Evolutionary conservation across 768 basidiomycete genomes (phyloP), one percentile per base, ranked within the genome.

Genomic region (Candolleomyces aberdarensis): DNA sequence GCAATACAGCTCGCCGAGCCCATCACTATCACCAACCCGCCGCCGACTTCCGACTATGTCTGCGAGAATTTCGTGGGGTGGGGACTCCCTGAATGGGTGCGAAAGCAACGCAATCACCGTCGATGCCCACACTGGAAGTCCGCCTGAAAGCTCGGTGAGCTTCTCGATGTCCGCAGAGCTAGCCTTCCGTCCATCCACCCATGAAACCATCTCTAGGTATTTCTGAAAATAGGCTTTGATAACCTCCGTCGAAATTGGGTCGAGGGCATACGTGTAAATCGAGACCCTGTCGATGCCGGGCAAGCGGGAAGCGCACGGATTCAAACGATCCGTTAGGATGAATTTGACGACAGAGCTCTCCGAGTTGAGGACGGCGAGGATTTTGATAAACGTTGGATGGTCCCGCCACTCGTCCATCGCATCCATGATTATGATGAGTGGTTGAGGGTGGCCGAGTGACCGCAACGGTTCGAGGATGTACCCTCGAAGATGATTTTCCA

Each of bases 331-430:
- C 6, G 36, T 36, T 36, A 36, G 11, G 36, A 36, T 8, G 11
- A 36, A 36, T 11, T 36, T 36, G 36, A 36, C 36, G 36, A 36
- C 5, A 7, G 58, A 31, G 5, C 52, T 52, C 3, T 6, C 11
- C 2, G 43, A 40, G 19, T 40, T 20, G n/a, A 63, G n/a, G 36
- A 29, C 17, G 2, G 26, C 26, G 8, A 63, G 57, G 5, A 32
- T 58, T 13, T 46, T 22, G 31, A 63, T 48, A n/a, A 63, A 58
- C 11, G 20, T 20, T 17, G 54, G 26, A 5, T 43, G n/a, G 22
- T 54, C 9, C 1, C 7, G 32, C 58, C 58, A 63, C 56, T 63
- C 62, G 52, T 63, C 62, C 32, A 63, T 20, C 20, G 51, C 62
- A 41, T 63, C 62, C 29, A 63, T 19, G 20, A 63, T 29, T 26